Evolutionary conservation across 176 grass and related monocot genomes (phyloP).

Genomic region (Tillandsia leiboldiana): DNA sequence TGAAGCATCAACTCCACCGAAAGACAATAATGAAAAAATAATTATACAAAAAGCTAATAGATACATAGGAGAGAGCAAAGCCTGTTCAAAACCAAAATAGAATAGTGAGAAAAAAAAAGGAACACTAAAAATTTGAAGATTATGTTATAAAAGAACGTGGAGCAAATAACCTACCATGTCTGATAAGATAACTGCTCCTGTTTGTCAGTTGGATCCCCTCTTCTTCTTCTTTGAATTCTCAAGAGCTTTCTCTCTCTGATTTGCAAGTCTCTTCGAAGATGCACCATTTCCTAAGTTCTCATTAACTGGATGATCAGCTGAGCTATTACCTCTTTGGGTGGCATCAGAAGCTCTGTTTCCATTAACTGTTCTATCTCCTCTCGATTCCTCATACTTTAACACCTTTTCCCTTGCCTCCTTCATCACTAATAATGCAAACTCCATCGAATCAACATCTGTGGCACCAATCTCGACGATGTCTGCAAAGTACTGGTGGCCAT

Average conservation of each 20-base stretch:
- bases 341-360: not conserved
- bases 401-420: slow-evolving; percentile 3
- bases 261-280: not conserved
- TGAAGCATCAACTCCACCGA: too few relatives aligned
- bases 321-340: not conserved
- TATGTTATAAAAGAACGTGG: too few relatives aligned
- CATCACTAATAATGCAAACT: not conserved
- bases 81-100: too few relatives aligned
- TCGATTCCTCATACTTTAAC: not conserved
- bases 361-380: not conserved
- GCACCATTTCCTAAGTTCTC: not conserved
- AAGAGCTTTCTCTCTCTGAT: not conserved
- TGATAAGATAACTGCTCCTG: not conserved
- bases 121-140: too few relatives aligned
- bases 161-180: not conserved
- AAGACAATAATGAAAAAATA: too few relatives aligned
- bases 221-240: not conserved
- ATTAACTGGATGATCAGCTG: not conserved
- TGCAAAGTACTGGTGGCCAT: not conserved
- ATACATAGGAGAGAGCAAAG: too few relatives aligned
- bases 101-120: too few relatives aligned
- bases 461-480: not conserved
- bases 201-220: not conserved
- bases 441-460: not conserved
- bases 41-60: too few relatives aligned